Evolutionary conservation across 2,329 filamentous ascomycete species (phyloP).

Genomic region (Xylariaceae sp.): DNA sequence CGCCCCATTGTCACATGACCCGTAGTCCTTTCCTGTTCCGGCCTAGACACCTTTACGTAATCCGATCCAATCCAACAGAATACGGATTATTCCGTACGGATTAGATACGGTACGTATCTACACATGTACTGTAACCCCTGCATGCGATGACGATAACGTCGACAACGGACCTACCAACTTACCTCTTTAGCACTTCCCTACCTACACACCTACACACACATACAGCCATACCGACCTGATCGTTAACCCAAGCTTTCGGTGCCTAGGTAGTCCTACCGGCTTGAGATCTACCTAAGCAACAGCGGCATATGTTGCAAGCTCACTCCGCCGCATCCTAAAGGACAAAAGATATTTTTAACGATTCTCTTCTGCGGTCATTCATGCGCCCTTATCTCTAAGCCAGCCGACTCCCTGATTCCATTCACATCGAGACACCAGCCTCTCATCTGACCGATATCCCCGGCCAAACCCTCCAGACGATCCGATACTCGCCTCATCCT

Average conservation of each 20-base stretch:
- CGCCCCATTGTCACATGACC: too few relatives aligned
- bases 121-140: not conserved
- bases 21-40: too few relatives aligned
- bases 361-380: not conserved
- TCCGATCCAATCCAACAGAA: too few relatives aligned
- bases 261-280: not conserved
- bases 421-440: not conserved
- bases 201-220: not conserved
- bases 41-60: too few relatives aligned
- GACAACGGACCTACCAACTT: constrained; percentile 3
- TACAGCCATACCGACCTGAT: not conserved
- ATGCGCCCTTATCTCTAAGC: constrained; percentile 6
- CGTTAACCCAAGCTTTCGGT: not conserved
- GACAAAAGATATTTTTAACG: not conserved
- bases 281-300: not conserved
- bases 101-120: not conserved
- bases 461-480: not conserved
- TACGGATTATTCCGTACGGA: too few relatives aligned
- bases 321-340: not conserved
- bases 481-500: not conserved
- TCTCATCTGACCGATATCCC: not conserved
- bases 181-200: not conserved
- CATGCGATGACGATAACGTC: constrained; percentile 14
- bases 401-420: not conserved
- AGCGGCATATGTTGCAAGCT: not conserved